Percentiles rank a stretch among this genome's conserved stretches.
phyloP scores from a whole-genome alignment of 2,329 filamentous ascomycete species.

The Neopestalotiopsis clavispora region DNA sequence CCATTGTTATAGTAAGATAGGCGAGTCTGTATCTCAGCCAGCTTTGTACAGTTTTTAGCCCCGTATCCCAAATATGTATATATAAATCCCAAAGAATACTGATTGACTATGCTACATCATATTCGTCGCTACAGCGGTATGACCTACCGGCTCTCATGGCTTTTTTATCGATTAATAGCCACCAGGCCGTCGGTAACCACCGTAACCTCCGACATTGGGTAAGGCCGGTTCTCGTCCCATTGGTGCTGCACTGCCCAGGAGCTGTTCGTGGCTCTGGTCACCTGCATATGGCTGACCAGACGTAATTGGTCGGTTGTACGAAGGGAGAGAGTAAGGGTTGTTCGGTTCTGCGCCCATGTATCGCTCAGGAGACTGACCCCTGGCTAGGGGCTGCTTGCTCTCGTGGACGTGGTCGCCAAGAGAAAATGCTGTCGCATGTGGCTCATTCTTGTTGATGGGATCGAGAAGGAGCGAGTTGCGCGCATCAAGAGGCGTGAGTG shows the following conservation, averaged over 20 bases:
- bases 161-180: slow-evolving; percentile 15
- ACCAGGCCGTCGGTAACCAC: slow-evolving; percentile 24
- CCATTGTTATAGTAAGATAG: slow-evolving; percentile 10
- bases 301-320: slow-evolving; percentile 43
- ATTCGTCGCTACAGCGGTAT: neutral
- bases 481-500: slow-evolving; percentile 84
- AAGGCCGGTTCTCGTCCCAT: slow-evolving; percentile 42
- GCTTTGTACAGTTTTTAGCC: slow-evolving; percentile 13
- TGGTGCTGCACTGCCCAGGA: slow-evolving; percentile 47
- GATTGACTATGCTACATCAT: slow-evolving; percentile 3
- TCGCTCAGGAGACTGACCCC: slow-evolving; percentile 39
- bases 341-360: slow-evolving; percentile 32
- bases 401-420: slow-evolving; percentile 44
- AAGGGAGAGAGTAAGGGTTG: slow-evolving; percentile 31
- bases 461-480: slow-evolving; percentile 85
- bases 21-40: slow-evolving; percentile 12
- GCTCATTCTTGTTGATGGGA: slow-evolving; percentile 40
- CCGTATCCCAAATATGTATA: neutral
- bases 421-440: slow-evolving; percentile 44
- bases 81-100: neutral
- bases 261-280: slow-evolving; percentile 42
- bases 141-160: neutral
- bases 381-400: slow-evolving; percentile 33
- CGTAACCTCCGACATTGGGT: slow-evolving; percentile 31
- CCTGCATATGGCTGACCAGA: slow-evolving; percentile 32